Percentiles rank a stretch among this genome's conserved stretches.
Conservation (phyloP, 2,329 filamentous ascomycete genomes). For the Trichoderma simmonsii region DNA sequence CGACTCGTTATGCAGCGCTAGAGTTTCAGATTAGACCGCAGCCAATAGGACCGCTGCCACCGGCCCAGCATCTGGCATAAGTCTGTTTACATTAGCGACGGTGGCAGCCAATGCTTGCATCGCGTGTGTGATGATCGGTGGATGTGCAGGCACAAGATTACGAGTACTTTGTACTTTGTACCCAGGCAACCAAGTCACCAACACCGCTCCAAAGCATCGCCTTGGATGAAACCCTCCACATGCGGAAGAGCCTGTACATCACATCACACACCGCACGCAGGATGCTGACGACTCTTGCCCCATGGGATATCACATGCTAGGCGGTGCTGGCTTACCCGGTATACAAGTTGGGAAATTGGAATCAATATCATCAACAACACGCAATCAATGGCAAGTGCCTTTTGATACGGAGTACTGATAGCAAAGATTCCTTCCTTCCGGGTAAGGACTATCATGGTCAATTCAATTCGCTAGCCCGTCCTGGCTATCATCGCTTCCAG, state of each 20-base stretch:
- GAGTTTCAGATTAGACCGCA: slow-evolving; percentile 33
- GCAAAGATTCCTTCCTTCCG: neutral
- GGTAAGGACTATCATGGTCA: neutral
- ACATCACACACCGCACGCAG: neutral
- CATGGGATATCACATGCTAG: neutral
- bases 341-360: neutral
- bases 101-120: slow-evolving; percentile 17
- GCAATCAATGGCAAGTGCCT: neutral
- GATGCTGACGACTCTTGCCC: neutral
- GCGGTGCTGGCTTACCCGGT: neutral
- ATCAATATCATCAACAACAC: neutral
- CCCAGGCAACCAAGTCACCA: neutral
- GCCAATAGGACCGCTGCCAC: slow-evolving; percentile 33
- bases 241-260: slow-evolving; percentile 8
- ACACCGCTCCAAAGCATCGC: neutral
- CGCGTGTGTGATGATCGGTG: slow-evolving; percentile 5
- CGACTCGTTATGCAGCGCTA: slow-evolving; percentile 34
- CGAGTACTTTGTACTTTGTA: neutral
- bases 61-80: slow-evolving; percentile 21
- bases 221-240: slow-evolving; percentile 12
- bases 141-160: slow-evolving; percentile 5
- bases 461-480: neutral
- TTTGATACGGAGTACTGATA: neutral
- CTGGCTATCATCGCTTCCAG: neutral
- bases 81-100: slow-evolving; percentile 21